Evolutionary conservation across 352 stramenopile species (phyloP), one percentile per base, ranked within the genome.

Genomic region (Thalassiosira livingstoniorum): DNA sequence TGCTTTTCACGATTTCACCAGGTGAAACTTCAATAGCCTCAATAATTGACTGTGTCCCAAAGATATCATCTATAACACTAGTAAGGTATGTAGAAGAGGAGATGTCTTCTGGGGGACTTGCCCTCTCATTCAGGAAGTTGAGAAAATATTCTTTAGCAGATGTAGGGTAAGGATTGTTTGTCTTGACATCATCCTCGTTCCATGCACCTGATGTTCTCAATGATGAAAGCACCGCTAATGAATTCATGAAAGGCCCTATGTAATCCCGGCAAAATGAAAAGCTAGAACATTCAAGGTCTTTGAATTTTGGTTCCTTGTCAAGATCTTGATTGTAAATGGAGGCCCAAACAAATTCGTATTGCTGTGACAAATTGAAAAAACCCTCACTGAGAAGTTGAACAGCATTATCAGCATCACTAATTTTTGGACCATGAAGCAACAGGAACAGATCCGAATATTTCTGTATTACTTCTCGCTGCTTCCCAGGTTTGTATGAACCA

Each of bases 61-160:
- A 10, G 2, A 27, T 4, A 23, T 23, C n/a, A 61, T 5, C 25
- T 61, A 31, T 32, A 25, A 61, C 27, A 2, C 53, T 34, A 61
- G n/a, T 61, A 34, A 61, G 27, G 21, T 25, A 61, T 61, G 53
- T 21, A 61, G n/a, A 61, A 61, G 4, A 61, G 39, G 39, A 18
- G 15, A 47, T 47, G 39, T 18, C 39, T 18, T 7, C 39, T 47
- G 39, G 39, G 15, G 39, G 39, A 15, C 7, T 15, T 47, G 39
- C 7, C 15, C 39, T 47, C 39, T 15, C 15, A 15, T 47, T 18
- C 7, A 47, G 39, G 7, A 15, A 47, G 7, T 47, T 47, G 39
- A 47, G 7, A 15, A 47, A 47, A 7, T 47, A 18, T 15, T 15
- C 39, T 15, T 47, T 18, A 7, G 15, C 39, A 18, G 7, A 47